Evolutionary conservation across 208 protist genomes (phyloP).

Genomic region (Strigomonas galati): DNA sequence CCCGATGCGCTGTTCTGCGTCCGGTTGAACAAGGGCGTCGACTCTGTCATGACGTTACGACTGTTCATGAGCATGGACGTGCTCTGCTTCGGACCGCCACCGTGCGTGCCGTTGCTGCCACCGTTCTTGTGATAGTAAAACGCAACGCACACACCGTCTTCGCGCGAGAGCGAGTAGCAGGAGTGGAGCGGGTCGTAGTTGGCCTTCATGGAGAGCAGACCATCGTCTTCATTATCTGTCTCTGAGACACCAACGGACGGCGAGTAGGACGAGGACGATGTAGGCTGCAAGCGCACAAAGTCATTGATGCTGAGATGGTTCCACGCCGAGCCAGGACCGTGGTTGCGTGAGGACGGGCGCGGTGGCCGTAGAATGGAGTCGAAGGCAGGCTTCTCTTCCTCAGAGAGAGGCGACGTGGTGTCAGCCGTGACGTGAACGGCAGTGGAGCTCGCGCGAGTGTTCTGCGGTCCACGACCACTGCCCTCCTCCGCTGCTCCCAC

Average conservation of each 20-base stretch:
- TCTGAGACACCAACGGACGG: too few species aligned
- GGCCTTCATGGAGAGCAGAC: slow-evolving; percentile 1
- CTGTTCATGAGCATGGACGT: not conserved
- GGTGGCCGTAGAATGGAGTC: not conserved
- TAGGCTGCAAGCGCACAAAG: not conserved
- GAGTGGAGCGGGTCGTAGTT: slow-evolving; percentile 53
- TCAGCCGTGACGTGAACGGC: not conserved
- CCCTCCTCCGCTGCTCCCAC: not conserved
- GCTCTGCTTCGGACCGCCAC: slow-evolving; percentile 3
- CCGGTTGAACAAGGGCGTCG: not conserved
- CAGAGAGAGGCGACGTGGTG: too few species aligned
- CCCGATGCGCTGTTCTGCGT: not conserved
- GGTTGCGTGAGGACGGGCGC: too few species aligned
- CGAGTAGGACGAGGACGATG: not conserved
- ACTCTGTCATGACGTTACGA: not conserved
- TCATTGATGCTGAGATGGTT: not conserved
- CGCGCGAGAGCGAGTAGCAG: slow-evolving; percentile 49
- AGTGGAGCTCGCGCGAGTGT: not conserved
- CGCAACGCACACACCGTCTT: slow-evolving; percentile 58
- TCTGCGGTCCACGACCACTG: too few species aligned
- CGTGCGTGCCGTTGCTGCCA: not conserved
- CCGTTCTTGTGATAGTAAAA: slow-evolving; percentile 34
- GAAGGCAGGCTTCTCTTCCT: not conserved
- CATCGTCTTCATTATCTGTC: too few species aligned
- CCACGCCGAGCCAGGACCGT: not conserved